A percentile compares a stretch with the other conserved stretches of the same genome.
Evolutionary conservation across 495 filamentous ascomycete genomes (phyloP).

Genomic region (Penicillium paradoxum): DNA sequence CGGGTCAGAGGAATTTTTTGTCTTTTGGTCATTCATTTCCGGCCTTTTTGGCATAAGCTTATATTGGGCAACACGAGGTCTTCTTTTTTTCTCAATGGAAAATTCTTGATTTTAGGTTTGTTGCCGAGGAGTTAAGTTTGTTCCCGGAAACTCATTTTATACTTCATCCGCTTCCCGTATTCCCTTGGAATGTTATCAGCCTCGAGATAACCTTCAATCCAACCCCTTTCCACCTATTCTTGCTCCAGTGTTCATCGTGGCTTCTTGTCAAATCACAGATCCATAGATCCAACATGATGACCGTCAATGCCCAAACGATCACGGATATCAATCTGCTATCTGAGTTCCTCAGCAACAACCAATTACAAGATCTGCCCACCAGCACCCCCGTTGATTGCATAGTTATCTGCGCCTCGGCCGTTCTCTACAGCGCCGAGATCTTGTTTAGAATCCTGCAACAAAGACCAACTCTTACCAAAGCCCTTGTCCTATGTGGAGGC

Average conservation of each 20-base stretch:
- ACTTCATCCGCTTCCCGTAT: too few relatives aligned
- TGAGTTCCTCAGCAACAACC: conserved; percentile 21
- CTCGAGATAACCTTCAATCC: too few relatives aligned
- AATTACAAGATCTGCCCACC: conserved; percentile 3
- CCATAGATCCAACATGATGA: background rate
- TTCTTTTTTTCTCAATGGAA: too few relatives aligned
- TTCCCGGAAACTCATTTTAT: too few relatives aligned
- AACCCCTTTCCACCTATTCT: background rate
- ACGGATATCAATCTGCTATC: conserved; percentile 23
- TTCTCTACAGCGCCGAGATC: conserved; percentile 8
- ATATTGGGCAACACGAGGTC: too few relatives aligned
- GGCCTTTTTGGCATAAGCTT: too few relatives aligned
- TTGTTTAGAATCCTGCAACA: conserved; percentile 17
- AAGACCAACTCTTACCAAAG: conserved; percentile 22
- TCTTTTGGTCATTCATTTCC: background rate
- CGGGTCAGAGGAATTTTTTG: conserved; percentile 6
- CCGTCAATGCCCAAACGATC: background rate
- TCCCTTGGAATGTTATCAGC: too few relatives aligned
- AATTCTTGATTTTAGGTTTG: too few relatives aligned
- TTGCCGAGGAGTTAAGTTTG: too few relatives aligned
- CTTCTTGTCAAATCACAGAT: background rate
- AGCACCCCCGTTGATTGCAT: conserved; percentile 20
- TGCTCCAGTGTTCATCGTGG: background rate
- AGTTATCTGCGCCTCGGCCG: conserved; percentile 29
- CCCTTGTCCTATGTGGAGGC: conserved; percentile 34